Percentiles rank a stretch among this genome's conserved stretches.
These are phyloP conservation scores for Kwoniella sp. DNA, from an alignment of 768 basidiomycete species.

Conservation along the genomic window DNA sequence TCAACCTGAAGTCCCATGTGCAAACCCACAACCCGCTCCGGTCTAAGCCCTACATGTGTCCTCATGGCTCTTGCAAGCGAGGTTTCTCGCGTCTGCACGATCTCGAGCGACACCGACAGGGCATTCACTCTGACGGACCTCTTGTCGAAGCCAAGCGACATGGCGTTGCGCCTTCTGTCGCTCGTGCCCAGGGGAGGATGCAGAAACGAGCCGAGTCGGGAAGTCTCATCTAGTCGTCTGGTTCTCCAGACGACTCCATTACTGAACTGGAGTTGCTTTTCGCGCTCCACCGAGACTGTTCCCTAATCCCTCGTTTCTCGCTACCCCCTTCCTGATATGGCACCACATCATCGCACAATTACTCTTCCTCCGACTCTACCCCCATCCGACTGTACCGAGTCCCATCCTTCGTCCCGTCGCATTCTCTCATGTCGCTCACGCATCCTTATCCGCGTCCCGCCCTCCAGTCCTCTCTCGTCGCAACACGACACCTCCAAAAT, in stretches of 20 bases:
- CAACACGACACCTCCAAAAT: constrained; percentile 33
- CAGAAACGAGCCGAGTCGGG: constrained; percentile 35
- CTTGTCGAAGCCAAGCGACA: constrained; percentile 46
- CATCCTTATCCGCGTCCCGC: background rate
- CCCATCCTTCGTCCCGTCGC: constrained; percentile 9
- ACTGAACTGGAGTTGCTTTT: constrained; percentile 37
- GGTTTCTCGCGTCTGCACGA: constrained; percentile 95
- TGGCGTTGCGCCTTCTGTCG: constrained; percentile 43
- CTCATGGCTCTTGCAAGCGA: constrained; percentile 75
- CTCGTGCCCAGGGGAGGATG: constrained; percentile 43
- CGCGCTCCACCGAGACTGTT: constrained; percentile 29
- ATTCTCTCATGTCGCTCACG: background rate
- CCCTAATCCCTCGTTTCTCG: constrained; percentile 13
- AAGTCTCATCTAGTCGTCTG: constrained; percentile 30
- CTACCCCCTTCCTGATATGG: background rate
- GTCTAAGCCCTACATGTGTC: constrained; percentile 81
- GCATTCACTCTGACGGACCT: constrained; percentile 49
- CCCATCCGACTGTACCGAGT: constrained; percentile 28
- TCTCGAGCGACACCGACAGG: constrained; percentile 69
- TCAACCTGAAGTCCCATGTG: constrained; percentile 88
- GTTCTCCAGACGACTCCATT: constrained; percentile 12
- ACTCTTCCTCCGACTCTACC: constrained; percentile 29
- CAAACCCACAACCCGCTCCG: constrained; percentile 91
- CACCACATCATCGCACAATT: constrained; percentile 5
- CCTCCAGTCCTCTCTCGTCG: background rate